Evolutionary conservation across 305 asterid genomes (phyloP), one percentile per base, ranked within the genome.

Genomic region (Euphrasia arctica): DNA sequence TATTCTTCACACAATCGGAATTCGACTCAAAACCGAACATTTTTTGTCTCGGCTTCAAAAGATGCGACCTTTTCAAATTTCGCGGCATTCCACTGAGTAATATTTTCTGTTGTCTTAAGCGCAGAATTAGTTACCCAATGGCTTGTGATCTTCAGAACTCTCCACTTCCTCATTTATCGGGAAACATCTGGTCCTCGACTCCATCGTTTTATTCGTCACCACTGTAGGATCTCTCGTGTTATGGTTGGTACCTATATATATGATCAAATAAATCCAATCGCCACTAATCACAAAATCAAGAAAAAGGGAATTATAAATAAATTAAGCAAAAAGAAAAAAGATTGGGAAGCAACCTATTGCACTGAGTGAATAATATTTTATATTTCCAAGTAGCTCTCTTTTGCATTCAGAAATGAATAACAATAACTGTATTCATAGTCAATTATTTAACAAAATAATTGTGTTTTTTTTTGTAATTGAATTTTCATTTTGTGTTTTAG

Each of bases 91-190:
- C 95, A 87, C 73, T 82, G 96, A 67, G 81, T 31, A 50, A 81
- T 75, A 68, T 88, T 87, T 74, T 82, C 96, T 3, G 88, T 82
- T 3, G 96, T 91, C 56, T 82, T 83, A 32, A 90, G 75, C 77
- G 87, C 87, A 9, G 91, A 82, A 67, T 77, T 83, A 56, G 80
- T 67, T 9, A 43, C 48, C 72, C 79, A 76, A 58, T 62, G 85
- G 64, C 82, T 76, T 65, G 83, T 75, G 22, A 49, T 80, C 85
- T 73, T 85, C 77, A 39, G 63, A 79, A 69, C 90, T 78, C 65
- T 77, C 72, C 28, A 71, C 86, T 70, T 78, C 87, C 54, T 82
- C 75, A 22, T 75, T 52, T 12, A 32, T 43, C 12, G 25, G 31
- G 8, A 79, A 56, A 63, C 55, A 41, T 15, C 62, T 68, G 2